Percentiles rank a stretch among this genome's conserved stretches.
phyloP scores from a whole-genome alignment of 345 rosid genomes.

The Stellera chamaejasme region DNA sequence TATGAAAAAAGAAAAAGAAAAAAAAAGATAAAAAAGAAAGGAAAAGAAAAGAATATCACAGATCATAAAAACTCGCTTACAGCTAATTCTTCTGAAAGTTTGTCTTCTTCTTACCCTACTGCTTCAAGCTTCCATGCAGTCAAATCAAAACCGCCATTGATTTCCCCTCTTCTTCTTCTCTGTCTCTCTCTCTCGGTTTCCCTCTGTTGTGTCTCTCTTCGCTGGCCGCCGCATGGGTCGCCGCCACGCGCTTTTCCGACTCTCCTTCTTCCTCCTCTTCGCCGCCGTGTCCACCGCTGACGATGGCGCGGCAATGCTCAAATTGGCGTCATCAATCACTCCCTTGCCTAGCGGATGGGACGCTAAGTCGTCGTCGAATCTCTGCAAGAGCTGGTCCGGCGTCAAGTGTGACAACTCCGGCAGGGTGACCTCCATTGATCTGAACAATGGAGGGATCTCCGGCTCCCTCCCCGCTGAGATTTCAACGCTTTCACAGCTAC shows the following conservation, averaged over 20 bases:
- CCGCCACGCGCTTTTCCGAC: slow-evolving; percentile 20
- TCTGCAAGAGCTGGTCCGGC: slow-evolving; percentile 50
- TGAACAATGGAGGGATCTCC: slow-evolving; percentile 24
- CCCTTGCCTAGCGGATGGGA: slow-evolving; percentile 58
- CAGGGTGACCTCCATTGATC: slow-evolving; percentile 38
- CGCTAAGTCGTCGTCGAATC: slow-evolving; percentile 17
- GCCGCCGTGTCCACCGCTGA: slow-evolving; percentile 26
- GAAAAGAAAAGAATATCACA: too few species aligned
- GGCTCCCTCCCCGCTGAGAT: slow-evolving; percentile 46
- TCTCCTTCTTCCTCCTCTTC: slow-evolving; percentile 13
- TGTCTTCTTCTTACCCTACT: too few species aligned
- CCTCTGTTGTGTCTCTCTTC: slow-evolving; percentile 1
- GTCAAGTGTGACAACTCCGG: slow-evolving; percentile 33
- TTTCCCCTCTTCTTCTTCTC: not conserved
- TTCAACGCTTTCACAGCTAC: slow-evolving; percentile 48
- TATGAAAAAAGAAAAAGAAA: too few species aligned
- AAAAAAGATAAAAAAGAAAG: too few species aligned
- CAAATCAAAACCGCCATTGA: too few species aligned
- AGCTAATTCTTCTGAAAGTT: too few species aligned
- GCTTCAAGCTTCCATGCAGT: too few species aligned
- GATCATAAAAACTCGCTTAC: too few species aligned
- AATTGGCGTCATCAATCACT: slow-evolving; percentile 35
- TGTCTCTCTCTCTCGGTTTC: slow-evolving; percentile 11
- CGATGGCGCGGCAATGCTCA: slow-evolving; percentile 40
- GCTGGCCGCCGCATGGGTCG: slow-evolving; percentile 20